These are phyloP conservation scores for Somion occarium DNA, from an alignment of 1,284 basidiomycete species.

Conservation along the genomic window DNA sequence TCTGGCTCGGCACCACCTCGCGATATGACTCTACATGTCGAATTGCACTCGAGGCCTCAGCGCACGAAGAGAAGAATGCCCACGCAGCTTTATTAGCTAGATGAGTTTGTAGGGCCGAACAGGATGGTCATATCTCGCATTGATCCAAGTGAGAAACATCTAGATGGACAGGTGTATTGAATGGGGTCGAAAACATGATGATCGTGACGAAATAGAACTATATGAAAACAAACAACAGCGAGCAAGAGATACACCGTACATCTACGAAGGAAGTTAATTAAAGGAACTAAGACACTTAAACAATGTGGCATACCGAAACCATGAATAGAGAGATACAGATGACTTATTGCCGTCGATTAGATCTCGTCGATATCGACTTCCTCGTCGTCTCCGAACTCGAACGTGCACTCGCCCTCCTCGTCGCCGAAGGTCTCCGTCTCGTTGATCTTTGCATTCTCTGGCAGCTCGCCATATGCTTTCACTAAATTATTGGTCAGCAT, in stretches of 20 bases:
- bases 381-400: conserved; percentile 85
- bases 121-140: too few species aligned
- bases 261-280: conserved; percentile 2
- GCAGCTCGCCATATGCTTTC: conserved; percentile 97
- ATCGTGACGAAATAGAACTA: not conserved
- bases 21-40: too few species aligned
- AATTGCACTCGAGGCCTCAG: too few species aligned
- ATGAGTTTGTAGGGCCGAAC: too few species aligned
- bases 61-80: too few species aligned
- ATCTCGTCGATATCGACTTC: conserved; percentile 82
- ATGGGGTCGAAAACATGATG: conserved; percentile 1
- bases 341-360: conserved; percentile 31
- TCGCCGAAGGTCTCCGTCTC: conserved; percentile 92
- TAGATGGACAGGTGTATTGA: not conserved
- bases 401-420: conserved; percentile 86
- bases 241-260: conserved; percentile 10
- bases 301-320: conserved; percentile 1
- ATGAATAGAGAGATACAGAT: conserved; percentile 20
- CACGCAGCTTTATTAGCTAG: too few species aligned
- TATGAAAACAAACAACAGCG: not conserved
- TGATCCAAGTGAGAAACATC: too few species aligned
- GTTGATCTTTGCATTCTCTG: conserved; percentile 98
- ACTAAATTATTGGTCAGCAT: conserved; percentile 39
- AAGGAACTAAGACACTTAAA: not conserved
- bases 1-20: too few species aligned